Percentiles rank a stretch among this genome's conserved stretches.
Evolutionary conservation across 2,329 filamentous ascomycete genomes (phyloP).

Genomic region (Pyricularia grisea): DNA sequence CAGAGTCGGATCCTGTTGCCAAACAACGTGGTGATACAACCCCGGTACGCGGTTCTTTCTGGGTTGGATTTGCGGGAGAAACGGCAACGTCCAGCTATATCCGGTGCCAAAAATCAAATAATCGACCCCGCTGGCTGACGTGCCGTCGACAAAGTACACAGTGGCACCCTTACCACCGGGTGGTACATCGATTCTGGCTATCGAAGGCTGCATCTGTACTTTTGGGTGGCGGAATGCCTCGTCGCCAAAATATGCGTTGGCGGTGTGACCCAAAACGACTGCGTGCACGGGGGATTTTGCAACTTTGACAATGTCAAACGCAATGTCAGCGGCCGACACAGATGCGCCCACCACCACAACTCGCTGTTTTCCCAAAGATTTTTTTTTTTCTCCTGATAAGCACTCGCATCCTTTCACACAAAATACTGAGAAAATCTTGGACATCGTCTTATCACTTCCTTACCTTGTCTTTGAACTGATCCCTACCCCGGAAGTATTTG

Average conservation of each 20-base stretch:
- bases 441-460: conserved; percentile 5
- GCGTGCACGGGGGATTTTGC: conserved; percentile 15
- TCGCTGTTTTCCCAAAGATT: conserved; percentile 20
- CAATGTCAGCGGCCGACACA: conserved; percentile 46
- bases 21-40: conserved; percentile 50
- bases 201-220: conserved; percentile 11
- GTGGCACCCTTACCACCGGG: background rate
- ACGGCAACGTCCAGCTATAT: conserved; percentile 55
- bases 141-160: conserved; percentile 50
- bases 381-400: background rate
- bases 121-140: conserved; percentile 42
- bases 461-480: conserved; percentile 36
- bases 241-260: conserved; percentile 19
- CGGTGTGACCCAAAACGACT: conserved; percentile 15
- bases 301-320: conserved; percentile 13
- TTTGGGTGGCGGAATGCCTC: conserved; percentile 15
- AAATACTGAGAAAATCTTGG: background rate
- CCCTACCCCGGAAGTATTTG: conserved; percentile 40
- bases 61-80: conserved; percentile 40
- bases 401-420: background rate
- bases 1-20: conserved; percentile 41
- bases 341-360: conserved; percentile 49
- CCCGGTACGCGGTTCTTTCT: conserved; percentile 45
- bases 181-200: conserved; percentile 6
- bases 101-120: conserved; percentile 58